phyloP scores from a whole-genome alignment of 2,329 filamentous ascomycete genomes.

The Davidsoniella virescens region DNA sequence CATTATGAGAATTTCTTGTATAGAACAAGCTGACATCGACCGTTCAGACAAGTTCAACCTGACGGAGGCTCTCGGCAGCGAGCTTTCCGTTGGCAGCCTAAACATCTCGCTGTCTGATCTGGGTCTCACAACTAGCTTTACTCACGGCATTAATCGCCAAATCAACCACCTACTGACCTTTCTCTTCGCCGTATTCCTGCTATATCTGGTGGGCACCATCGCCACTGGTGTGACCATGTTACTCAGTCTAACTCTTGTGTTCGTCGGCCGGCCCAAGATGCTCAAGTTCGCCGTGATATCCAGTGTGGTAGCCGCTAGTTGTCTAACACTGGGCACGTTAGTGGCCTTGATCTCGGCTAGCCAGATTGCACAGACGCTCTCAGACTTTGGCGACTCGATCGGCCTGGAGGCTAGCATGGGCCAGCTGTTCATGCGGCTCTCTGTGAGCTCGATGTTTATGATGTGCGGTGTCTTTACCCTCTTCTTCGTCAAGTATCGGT shows the following conservation, averaged over 20 bases:
- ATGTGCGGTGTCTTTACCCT: constrained; percentile 13
- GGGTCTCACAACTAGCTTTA: constrained; percentile 22
- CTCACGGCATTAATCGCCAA: constrained; percentile 25
- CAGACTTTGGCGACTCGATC: constrained; percentile 26
- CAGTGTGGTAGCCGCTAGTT: constrained; percentile 22
- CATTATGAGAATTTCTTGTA: not conserved
- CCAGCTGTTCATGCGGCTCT: constrained; percentile 26
- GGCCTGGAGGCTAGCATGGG: constrained; percentile 30
- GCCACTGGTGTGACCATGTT: constrained; percentile 24
- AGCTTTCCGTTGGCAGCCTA: constrained; percentile 29
- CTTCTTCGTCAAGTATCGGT: constrained; percentile 18
- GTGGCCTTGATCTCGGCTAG: constrained; percentile 26
- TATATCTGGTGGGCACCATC: constrained; percentile 32
- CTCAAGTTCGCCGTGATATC: constrained; percentile 22
- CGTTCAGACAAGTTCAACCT: constrained; percentile 28
- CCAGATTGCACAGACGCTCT: constrained; percentile 26
- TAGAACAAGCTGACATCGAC: not conserved
- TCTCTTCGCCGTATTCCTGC: constrained; percentile 31
- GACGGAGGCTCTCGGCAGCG: constrained; percentile 28
- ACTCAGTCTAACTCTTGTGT: constrained; percentile 17
- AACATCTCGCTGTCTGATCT: constrained; percentile 29
- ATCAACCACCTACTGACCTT: constrained; percentile 32
- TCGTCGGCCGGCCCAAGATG: not conserved
- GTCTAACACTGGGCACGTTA: constrained; percentile 27
- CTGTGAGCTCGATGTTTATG: constrained; percentile 34